Conservation (phyloP, 2,329 filamentous ascomycete species). For the Cylindrodendrum hubeiense region DNA sequence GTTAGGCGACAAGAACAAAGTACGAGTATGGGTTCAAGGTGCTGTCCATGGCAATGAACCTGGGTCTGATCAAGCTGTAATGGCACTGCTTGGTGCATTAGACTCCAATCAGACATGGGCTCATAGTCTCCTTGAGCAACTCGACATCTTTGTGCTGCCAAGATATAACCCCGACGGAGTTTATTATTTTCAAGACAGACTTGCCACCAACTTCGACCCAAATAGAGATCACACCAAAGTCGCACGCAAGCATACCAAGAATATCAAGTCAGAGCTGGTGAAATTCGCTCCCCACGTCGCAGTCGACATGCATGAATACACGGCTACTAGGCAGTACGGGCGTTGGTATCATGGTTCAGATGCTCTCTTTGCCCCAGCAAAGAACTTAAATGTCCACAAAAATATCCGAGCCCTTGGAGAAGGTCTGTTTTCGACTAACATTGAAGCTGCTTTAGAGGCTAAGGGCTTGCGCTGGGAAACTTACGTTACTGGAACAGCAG, state of each 20-base stretch:
- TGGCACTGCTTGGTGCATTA: conserved; percentile 48
- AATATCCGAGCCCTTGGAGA: conserved; percentile 46
- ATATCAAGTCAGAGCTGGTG: conserved; percentile 45
- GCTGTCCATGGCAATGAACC: conserved; percentile 50
- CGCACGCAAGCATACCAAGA: conserved; percentile 46
- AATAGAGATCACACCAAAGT: conserved; percentile 51
- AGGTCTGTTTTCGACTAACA: conserved; percentile 43
- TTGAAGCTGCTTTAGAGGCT: conserved; percentile 46
- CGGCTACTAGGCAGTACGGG: conserved; percentile 28
- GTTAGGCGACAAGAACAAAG: conserved; percentile 33
- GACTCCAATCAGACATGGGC: conserved; percentile 47
- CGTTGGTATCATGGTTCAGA: conserved; percentile 42
- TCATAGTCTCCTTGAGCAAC: conserved; percentile 39
- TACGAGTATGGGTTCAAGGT: conserved; percentile 49
- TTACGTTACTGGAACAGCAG: conserved; percentile 39
- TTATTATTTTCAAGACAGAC: conserved; percentile 48
- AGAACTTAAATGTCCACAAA: conserved; percentile 50
- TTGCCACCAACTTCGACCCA: conserved; percentile 47
- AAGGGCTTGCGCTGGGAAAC: conserved; percentile 46
- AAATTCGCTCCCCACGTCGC: conserved; percentile 47
- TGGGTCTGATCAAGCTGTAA: conserved; percentile 46
- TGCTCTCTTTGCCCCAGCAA: conserved; percentile 49
- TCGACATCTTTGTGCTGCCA: conserved; percentile 47
- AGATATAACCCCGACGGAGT: conserved; percentile 51
- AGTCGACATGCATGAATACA: conserved; percentile 51